Evolutionary conservation across 805 yeast species (phyloP).

Genomic region (Brettanomyces nanus): DNA sequence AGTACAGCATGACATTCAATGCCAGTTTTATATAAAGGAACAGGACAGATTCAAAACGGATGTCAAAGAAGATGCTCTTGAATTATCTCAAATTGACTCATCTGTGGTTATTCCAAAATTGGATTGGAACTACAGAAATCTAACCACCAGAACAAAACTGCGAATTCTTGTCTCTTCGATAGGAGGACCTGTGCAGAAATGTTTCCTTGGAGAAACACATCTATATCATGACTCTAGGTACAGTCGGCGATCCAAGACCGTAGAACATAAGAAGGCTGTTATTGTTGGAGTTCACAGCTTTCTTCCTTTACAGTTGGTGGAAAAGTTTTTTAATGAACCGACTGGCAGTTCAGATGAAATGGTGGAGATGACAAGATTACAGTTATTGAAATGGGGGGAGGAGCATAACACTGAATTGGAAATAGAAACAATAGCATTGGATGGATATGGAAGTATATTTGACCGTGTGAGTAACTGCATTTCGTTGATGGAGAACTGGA

Average conservation of each 20-base stretch:
- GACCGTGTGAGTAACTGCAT: constrained; percentile 73
- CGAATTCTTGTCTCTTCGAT: constrained; percentile 18
- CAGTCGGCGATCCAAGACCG: constrained; percentile 4
- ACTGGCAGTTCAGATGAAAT: constrained; percentile 84
- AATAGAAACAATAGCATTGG: constrained; percentile 80
- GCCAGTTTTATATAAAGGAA: constrained; percentile 24
- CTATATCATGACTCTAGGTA: constrained; percentile 17
- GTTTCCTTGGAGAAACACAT: constrained; percentile 24
- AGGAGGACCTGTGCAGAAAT: constrained; percentile 6
- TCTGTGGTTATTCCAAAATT: constrained; percentile 22
- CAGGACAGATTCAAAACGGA: neutral
- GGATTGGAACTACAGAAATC: constrained; percentile 18
- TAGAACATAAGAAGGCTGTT: constrained; percentile 40
- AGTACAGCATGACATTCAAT: constrained; percentile 18
- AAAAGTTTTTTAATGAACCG: constrained; percentile 84
- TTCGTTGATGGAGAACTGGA: constrained; percentile 63
- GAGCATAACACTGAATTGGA: constrained; percentile 31
- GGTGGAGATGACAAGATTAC: constrained; percentile 70
- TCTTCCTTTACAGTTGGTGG: constrained; percentile 76
- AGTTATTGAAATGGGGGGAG: constrained; percentile 58
- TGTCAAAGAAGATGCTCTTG: constrained; percentile 1
- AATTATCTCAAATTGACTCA: constrained; percentile 2
- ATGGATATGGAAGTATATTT: constrained; percentile 83
- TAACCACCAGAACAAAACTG: constrained; percentile 18
- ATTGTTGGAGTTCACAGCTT: constrained; percentile 95